phyloP scores from a whole-genome alignment of 257 asterid genomes.

The Verbascum thapsus region DNA sequence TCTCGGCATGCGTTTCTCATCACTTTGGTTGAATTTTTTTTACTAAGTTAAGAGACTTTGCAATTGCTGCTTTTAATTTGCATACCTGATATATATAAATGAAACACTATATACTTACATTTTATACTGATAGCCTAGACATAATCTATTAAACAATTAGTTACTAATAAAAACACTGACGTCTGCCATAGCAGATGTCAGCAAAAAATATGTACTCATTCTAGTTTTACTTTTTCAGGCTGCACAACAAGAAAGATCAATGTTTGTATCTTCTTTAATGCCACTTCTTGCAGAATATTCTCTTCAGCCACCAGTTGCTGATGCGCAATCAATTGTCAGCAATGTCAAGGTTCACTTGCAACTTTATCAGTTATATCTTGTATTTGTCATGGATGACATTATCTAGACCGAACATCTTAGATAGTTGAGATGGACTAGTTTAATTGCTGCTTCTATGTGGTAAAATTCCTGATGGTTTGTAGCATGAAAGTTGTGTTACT shows the following conservation, averaged over 20 bases:
- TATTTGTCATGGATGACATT: conserved; percentile 29
- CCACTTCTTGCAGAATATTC: conserved; percentile 97
- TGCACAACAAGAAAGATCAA: conserved; percentile 89
- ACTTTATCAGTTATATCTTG: conserved; percentile 24
- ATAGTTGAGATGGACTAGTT: conserved; percentile 28
- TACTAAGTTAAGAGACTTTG: conserved; percentile 1
- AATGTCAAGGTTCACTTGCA: conserved; percentile 72
- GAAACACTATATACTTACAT: conserved; percentile 24
- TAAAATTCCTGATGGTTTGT: conserved; percentile 22
- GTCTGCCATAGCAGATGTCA: conserved; percentile 22
- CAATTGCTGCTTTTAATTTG: conserved; percentile 16
- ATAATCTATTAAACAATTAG: conserved; percentile 19
- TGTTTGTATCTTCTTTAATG: conserved; percentile 71
- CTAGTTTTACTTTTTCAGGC: conserved; percentile 64
- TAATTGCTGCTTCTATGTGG: conserved; percentile 18
- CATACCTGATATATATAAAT: conserved; percentile 8
- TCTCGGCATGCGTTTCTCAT: conserved; percentile 15
- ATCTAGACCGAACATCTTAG: neutral
- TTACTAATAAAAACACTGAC: neutral
- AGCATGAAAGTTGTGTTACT: neutral
- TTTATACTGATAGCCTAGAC: conserved; percentile 8
- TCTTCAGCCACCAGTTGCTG: conserved; percentile 82
- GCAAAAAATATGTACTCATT: conserved; percentile 36
- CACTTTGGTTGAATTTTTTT: conserved; percentile 25
- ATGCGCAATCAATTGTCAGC: conserved; percentile 96